These are phyloP conservation scores for Ramalina intermedia DNA, from an alignment of 495 filamentous ascomycete genomes.

Conservation along the genomic window DNA sequence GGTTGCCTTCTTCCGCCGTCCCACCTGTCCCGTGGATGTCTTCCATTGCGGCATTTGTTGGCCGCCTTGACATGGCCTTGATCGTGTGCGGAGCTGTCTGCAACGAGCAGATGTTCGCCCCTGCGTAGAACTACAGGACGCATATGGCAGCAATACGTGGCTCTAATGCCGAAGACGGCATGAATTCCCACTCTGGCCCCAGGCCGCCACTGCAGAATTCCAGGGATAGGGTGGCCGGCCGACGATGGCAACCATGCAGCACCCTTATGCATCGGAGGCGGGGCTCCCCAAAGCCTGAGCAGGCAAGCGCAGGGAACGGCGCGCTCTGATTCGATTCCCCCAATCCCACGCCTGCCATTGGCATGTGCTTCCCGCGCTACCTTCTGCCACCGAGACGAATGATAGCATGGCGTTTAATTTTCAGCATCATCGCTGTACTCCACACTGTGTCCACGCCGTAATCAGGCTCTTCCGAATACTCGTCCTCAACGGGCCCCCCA, in stretches of 20 bases:
- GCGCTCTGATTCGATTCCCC: slow-evolving; percentile 9
- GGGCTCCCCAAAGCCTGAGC: slow-evolving; percentile 5
- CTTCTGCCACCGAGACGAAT: slow-evolving; percentile 10
- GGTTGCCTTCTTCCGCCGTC: neutral
- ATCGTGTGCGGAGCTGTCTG: neutral
- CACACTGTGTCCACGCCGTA: neutral
- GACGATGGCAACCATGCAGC: slow-evolving; percentile 1
- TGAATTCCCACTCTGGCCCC: too few species aligned
- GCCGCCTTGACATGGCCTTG: neutral
- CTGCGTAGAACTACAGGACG: neutral
- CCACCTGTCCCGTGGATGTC: neutral
- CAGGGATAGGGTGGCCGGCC: neutral
- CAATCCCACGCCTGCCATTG: neutral
- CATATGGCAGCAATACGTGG: slow-evolving; percentile 1
- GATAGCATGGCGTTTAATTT: slow-evolving; percentile 11
- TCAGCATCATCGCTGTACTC: neutral
- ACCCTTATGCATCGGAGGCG: slow-evolving; percentile 11
- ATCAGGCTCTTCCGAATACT: neutral
- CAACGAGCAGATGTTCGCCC: slow-evolving; percentile 2
- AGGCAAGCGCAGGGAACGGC: slow-evolving; percentile 9
- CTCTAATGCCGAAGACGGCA: too few species aligned
- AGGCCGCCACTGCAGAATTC: too few species aligned
- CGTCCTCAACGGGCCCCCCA: neutral
- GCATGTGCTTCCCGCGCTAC: slow-evolving; percentile 5
- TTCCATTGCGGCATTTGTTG: neutral